Base-by-base conservation (phyloP, 768 basidiomycete genomes). In the Trametes cinnabarina region DNA sequence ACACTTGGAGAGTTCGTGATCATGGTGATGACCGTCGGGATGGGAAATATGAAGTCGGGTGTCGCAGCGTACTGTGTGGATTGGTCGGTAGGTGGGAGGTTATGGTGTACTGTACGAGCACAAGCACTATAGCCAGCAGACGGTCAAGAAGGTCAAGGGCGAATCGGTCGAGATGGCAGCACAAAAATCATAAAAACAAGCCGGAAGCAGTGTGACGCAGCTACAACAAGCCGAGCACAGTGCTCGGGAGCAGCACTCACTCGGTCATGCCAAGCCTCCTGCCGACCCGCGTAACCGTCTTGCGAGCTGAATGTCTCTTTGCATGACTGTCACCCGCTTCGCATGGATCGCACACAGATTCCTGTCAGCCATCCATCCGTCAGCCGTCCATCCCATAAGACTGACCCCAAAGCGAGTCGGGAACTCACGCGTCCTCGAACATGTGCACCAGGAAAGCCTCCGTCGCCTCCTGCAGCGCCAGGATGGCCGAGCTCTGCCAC, bases 291-390 rank as follows among this genome's bases (percentile, higher is more conserved):
- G 85, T 78, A 98, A 94, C 62, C 97, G 83, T 53, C 97, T 82
- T 22, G 97, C 97, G 51, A 99, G 86, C 67, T 98, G 96, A 57
- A 99, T 95, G 66, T 99, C 97, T 50, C 89, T 83, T 55, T 94
- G 93, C 95, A 98, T 98, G 65, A 98, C 88, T 5, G 96, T 99
- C 4, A 98, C 96, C 66, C 96, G 88, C 73, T 96, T 98, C 15
- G 96, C 96, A 68, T 98, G 96, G 63, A 99, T 91, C 6, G 96
- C 95, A 68, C 97, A 99, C 32, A 97, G 77, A 71, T 98, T 97
- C 41, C 94, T 97, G 60, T 20, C 59, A 49, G 14, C n/a, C 51
- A 12, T 3, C 17, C 34, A 20, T 7, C 46, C 32, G 37, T 19
- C 26, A 44, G 10, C 28, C 28, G 54, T 32, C 57, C 46, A 37